Evolutionary conservation across 2,329 filamentous ascomycete species (phyloP).

Genomic region (Chaetomium sp.): DNA sequence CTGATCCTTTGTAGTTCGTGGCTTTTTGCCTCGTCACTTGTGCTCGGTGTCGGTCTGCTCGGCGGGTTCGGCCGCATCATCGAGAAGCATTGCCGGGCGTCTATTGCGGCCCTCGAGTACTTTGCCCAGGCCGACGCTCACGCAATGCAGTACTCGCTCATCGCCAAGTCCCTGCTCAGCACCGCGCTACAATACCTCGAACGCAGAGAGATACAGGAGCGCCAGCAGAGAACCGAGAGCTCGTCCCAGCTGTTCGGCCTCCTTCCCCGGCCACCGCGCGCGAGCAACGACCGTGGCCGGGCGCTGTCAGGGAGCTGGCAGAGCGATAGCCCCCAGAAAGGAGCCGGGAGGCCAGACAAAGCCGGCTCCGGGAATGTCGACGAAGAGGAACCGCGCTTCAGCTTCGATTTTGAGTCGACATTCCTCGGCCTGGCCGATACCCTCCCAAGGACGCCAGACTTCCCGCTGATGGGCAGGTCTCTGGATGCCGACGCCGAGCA

Average conservation of each 20-base stretch:
- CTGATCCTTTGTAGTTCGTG: conserved; percentile 46
- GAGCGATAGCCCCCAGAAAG: conserved; percentile 3
- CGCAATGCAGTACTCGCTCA: conserved; percentile 55
- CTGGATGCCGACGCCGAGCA: conserved; percentile 47
- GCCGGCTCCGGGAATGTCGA: conserved; percentile 5
- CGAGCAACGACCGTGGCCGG: neutral
- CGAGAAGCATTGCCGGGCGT: conserved; percentile 52
- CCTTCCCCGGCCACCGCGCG: conserved; percentile 41
- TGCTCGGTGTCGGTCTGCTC: conserved; percentile 54
- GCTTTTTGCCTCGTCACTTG: conserved; percentile 57
- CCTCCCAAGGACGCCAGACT: conserved; percentile 47
- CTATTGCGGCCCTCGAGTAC: conserved; percentile 52
- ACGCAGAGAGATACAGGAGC: conserved; percentile 50
- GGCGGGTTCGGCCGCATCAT: conserved; percentile 56
- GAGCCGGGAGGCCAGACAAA: conserved; percentile 4
- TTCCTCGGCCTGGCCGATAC: conserved; percentile 41
- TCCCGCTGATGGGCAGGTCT: conserved; percentile 44
- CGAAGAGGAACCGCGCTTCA: conserved; percentile 26
- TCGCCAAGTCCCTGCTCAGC: conserved; percentile 53
- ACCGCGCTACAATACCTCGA: conserved; percentile 53
- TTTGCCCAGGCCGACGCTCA: conserved; percentile 54
- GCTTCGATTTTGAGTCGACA: conserved; percentile 34
- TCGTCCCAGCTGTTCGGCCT: conserved; percentile 57
- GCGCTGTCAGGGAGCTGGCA: neutral
- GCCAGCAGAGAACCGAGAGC: conserved; percentile 51